These are phyloP conservation scores for Claviceps africana DNA, from an alignment of 2,329 filamentous ascomycete genomes.

Conservation along the genomic window DNA sequence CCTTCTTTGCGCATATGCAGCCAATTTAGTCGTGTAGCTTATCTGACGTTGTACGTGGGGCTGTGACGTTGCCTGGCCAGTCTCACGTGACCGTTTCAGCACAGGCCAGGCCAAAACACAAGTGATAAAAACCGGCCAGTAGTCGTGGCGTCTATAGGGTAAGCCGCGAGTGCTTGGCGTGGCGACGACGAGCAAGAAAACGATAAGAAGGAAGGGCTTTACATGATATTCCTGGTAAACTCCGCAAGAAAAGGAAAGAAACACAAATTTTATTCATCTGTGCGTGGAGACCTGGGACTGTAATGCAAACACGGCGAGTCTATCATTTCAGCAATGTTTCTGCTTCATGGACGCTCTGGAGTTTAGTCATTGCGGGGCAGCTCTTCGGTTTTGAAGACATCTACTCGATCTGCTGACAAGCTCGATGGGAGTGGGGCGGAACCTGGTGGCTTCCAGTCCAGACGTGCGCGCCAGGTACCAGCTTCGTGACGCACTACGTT, in stretches of 20 bases:
- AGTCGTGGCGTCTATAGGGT: not conserved
- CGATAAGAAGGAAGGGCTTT: too few species aligned
- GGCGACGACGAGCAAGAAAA: not conserved
- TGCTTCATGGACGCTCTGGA: not conserved
- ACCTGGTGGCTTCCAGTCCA: not conserved
- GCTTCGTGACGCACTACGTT: slow-evolving; percentile 1
- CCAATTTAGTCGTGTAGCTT: not conserved
- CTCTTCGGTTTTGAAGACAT: not conserved
- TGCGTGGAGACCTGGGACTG: not conserved
- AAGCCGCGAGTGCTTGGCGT: not conserved
- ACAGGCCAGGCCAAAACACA: not conserved
- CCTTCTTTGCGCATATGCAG: not conserved
- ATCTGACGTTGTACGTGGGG: slow-evolving; percentile 22
- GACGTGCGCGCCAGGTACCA: not conserved
- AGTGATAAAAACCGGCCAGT: too few species aligned
- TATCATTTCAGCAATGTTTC: not conserved
- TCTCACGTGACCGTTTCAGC: slow-evolving; percentile 1
- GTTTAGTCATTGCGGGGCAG: not conserved
- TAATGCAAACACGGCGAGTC: not conserved
- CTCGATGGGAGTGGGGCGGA: not conserved
- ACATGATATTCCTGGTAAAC: too few species aligned
- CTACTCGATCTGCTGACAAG: not conserved
- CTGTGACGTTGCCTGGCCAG: slow-evolving; percentile 2
- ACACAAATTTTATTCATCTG: too few species aligned
- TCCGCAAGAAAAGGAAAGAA: not conserved